Conservation (phyloP, 148 eudicot genomes). For the Salicornia ramosissima region DNA sequence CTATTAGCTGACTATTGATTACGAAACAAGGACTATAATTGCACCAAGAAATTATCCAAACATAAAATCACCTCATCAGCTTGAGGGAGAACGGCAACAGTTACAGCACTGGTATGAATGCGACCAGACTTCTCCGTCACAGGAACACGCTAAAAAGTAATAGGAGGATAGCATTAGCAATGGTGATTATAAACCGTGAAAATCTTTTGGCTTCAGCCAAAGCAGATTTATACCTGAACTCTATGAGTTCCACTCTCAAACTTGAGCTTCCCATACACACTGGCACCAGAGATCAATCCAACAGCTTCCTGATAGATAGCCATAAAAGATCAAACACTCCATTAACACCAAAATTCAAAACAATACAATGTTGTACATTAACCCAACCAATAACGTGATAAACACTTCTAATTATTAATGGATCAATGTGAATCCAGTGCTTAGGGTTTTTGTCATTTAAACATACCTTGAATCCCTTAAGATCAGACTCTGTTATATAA, state of each 20-base stretch:
- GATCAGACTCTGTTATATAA: constrained; percentile 63
- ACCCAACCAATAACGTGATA: neutral
- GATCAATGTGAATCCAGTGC: neutral
- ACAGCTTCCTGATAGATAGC: constrained; percentile 69
- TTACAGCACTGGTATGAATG: constrained; percentile 90
- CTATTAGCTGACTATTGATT: too few relatives aligned
- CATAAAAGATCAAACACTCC: neutral
- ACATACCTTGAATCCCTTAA: constrained; percentile 80
- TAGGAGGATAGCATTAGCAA: neutral
- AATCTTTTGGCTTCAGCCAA: neutral
- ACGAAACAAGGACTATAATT: too few relatives aligned
- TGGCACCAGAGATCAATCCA: constrained; percentile 77
- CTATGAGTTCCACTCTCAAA: constrained; percentile 97
- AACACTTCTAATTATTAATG: neutral
- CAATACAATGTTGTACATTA: constrained; percentile 7
- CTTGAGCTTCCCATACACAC: constrained; percentile 83
- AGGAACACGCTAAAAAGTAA: constrained; percentile 77
- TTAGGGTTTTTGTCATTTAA: neutral
- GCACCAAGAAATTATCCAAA: neutral
- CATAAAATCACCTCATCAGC: constrained; percentile 73
- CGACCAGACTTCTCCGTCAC: constrained; percentile 95
- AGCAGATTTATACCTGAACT: constrained; percentile 65
- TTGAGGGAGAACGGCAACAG: constrained; percentile 93
- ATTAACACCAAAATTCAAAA: constrained; percentile 2
- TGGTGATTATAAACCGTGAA: constrained; percentile 1